Evolutionary conservation across 2,329 filamentous ascomycete species (phyloP).

Genomic region (Stromatinia cepivora): DNA sequence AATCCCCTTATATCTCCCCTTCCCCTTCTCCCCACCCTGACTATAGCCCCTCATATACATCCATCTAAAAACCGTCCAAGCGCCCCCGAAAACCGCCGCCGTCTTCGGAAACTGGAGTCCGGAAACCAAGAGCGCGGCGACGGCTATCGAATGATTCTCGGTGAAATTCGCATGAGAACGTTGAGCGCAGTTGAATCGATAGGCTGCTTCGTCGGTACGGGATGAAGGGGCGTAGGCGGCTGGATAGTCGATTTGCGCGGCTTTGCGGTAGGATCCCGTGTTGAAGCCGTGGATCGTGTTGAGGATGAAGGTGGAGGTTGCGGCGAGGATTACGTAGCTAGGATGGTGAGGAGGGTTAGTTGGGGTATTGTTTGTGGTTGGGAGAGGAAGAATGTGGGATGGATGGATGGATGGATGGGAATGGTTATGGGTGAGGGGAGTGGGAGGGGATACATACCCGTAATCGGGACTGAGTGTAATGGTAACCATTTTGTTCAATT

Average conservation of each 20-base stretch:
- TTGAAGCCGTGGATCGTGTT: constrained; percentile 54
- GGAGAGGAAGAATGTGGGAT: background rate
- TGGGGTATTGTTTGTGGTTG: background rate
- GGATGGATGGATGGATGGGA: background rate
- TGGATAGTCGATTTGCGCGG: constrained; percentile 57
- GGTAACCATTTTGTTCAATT: constrained; percentile 33
- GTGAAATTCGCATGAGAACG: constrained; percentile 63
- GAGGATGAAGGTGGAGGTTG: constrained; percentile 58
- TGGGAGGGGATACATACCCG: constrained; percentile 33
- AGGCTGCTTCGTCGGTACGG: constrained; percentile 41
- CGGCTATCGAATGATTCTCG: constrained; percentile 58
- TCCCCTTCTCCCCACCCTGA: constrained; percentile 29
- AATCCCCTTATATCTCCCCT: constrained; percentile 37
- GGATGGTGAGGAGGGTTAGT: constrained; percentile 44
- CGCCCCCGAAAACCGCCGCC: constrained; percentile 51
- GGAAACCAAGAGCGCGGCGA: constrained; percentile 55
- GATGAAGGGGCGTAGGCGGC: constrained; percentile 49
- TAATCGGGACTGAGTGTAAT: constrained; percentile 38
- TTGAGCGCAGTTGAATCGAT: constrained; percentile 65
- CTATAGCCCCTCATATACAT: constrained; percentile 56
- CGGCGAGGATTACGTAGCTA: constrained; percentile 62
- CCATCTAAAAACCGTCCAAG: constrained; percentile 55
- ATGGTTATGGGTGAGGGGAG: background rate
- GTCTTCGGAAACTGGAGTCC: constrained; percentile 56
- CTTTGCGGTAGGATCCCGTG: constrained; percentile 52